Base-by-base conservation (phyloP, 1,139 yeast genomes). In the Saccharomycopsis phalli region DNA sequence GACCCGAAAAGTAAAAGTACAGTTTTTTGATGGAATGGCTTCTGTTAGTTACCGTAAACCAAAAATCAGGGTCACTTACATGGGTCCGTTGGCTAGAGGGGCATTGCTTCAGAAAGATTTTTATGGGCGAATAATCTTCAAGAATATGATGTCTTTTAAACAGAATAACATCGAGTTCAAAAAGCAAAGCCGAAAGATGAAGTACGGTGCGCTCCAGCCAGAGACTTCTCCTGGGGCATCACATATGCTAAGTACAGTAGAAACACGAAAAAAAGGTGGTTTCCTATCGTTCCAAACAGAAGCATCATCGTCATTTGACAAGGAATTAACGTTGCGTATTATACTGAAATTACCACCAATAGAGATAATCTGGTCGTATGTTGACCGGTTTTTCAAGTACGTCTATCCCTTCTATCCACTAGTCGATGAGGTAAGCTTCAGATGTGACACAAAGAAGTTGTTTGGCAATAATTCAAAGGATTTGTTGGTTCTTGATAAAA, bases 381-480 rank as follows among this genome's bases (percentile, higher is more conserved):
- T 67, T 11, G 61, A 62, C 18, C 50, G 64, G 33, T 74, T 68
- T 47, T 71, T 74, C 54, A 54, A 54, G 19, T 55, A 57, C 14
- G 57, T 71, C 4, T 70, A 72, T 49, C 74, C 76, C 1, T 65
- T 63, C 31, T 60, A 71, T 42, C 79, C 80, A 1, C 61, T 69
- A 29, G 44, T 74, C 20, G 78, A 74, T 53, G 76, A 74, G 48
- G 47, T 41, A 8, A 56, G 56, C 28, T 60, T 65, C 45, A 53
- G 55, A 38, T 49, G 47, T 2, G 41, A 53, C 22, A 32, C 55
- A 16, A 37, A 1, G 39, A 43, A 5, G 50, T 59, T 6, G 23
- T 58, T 18, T 42, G 41, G 2, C 11, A 16, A 28, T 47, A 4
- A 18, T 13, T 4, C 36, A 5, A 20, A 30, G 21, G 21, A 2